A percentile compares a stretch with the other conserved stretches of the same genome.
Conservation (phyloP, 768 basidiomycete species). For the Russula compacta region DNA sequence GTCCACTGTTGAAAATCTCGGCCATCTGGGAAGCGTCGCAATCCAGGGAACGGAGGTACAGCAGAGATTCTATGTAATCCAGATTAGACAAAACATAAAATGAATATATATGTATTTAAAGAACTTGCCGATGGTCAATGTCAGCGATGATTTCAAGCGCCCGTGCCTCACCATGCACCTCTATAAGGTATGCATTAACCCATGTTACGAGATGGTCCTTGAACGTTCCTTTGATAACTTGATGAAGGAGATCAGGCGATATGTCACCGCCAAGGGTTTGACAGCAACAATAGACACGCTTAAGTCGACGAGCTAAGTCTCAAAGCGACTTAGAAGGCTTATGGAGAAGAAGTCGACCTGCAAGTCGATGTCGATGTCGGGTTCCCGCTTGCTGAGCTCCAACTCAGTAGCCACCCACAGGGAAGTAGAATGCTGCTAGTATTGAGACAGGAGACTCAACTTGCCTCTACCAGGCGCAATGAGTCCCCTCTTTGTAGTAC, state of each 20-base stretch:
- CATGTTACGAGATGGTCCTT: not conserved
- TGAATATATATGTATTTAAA: not conserved
- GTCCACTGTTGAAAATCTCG: constrained; percentile 21
- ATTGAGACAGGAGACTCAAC: no score
- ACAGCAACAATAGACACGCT: no score
- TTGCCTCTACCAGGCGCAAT: no score
- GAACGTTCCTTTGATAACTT: not conserved
- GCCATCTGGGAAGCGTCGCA: constrained; percentile 14
- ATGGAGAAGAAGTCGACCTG: no score
- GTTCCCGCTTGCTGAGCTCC: no score
- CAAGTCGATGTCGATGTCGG: no score
- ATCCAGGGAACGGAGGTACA: not conserved
- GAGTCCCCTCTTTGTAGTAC: no score
- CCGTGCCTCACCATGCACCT: not conserved
- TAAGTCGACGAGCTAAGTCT: no score
- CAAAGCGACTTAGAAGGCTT: no score
- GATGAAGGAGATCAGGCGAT: not conserved
- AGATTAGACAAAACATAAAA: not conserved
- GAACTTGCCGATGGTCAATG: not conserved
- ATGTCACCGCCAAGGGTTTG: no score
- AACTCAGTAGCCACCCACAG: no score
- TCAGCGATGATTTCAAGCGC: not conserved
- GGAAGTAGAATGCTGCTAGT: no score
- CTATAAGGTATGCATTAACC: not conserved
- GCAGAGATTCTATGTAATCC: not conserved